Evolutionary conservation across 1,139 yeast species (phyloP), one percentile per base, ranked within the genome.

Genomic region (Debaryomyces psychrophilus): DNA sequence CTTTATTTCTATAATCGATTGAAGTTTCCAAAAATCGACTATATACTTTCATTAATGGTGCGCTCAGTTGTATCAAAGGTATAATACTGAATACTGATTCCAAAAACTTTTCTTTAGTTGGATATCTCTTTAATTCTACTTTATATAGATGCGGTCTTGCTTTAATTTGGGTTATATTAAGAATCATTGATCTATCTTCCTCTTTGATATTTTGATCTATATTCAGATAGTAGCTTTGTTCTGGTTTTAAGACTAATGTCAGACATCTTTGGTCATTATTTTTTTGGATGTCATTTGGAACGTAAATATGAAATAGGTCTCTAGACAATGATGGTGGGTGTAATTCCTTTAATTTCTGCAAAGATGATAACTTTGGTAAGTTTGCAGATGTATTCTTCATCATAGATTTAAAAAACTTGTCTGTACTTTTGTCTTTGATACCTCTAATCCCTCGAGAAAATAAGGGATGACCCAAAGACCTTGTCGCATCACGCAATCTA

Each of bases 401-500:
- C 41, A 38, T 38, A 31, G 58, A 49, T 23, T 54, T 56, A 44
- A 66, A 64, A 5, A 64, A n/a, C 7, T 15, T 38, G 5, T 18
- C 28, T n/a, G 52, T 50, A 39, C 50, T 40, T 22, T 43, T 48
- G 15, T 54, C 51, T 17, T 44, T 45, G 12, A 28, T n/a, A 12
- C 41, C 28, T 4, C 26, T 39, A 4, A 48, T 39, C 0, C 56
- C 55, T 12, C 43, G 44, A 2, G 55, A 45, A 25, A 49, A 49
- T 8, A 53, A 40, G 5, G 51, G 45, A 26, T 50, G 44, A 3
- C 39, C 45, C 5, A 38, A 22, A 20, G 41, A 7, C 25, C 28
- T 38, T 7, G 34, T 64, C 43, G 73, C 72, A 50, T 69, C 68
- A 59, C 77, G 67, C 41, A 73, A 62, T 42, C 66, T 65, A 18